phyloP scores from a whole-genome alignment of 2,329 filamentous ascomycete species.

The Karstenula rhodostoma region DNA sequence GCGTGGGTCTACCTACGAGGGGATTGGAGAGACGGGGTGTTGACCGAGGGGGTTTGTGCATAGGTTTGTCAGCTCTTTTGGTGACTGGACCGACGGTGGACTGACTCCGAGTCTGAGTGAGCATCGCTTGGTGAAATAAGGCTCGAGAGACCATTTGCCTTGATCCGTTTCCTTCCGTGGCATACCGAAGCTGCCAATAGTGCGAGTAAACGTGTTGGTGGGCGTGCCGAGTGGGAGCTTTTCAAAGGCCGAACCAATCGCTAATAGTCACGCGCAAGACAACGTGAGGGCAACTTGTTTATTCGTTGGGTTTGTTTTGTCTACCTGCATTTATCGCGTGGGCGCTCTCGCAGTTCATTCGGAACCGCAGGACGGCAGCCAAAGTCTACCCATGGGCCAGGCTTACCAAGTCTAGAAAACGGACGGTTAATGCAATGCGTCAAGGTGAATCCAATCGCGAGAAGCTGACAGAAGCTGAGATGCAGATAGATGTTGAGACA shows the following conservation, averaged over 20 bases:
- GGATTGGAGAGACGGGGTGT: neutral
- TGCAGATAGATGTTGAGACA: neutral
- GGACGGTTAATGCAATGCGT: neutral
- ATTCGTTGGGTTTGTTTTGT: neutral
- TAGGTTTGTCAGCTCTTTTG: neutral
- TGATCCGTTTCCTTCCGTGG: neutral
- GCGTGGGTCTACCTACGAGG: no score
- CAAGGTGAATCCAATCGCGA: neutral
- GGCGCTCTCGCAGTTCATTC: neutral
- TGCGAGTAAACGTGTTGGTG: neutral
- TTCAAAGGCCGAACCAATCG: slow-evolving; percentile 1
- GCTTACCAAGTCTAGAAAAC: neutral
- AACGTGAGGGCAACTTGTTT: neutral
- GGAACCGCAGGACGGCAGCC: neutral
- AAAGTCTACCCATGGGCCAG: neutral
- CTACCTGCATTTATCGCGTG: neutral
- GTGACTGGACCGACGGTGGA: neutral
- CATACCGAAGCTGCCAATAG: neutral
- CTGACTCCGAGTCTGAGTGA: neutral
- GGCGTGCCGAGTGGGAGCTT: neutral
- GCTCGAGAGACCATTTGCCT: neutral
- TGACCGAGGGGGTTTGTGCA: neutral
- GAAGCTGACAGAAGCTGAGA: neutral
- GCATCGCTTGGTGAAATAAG: neutral
- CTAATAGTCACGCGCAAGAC: neutral